Conservation (phyloP, 1,284 basidiomycete species). For the Cystobasidiaceae sp. region DNA sequence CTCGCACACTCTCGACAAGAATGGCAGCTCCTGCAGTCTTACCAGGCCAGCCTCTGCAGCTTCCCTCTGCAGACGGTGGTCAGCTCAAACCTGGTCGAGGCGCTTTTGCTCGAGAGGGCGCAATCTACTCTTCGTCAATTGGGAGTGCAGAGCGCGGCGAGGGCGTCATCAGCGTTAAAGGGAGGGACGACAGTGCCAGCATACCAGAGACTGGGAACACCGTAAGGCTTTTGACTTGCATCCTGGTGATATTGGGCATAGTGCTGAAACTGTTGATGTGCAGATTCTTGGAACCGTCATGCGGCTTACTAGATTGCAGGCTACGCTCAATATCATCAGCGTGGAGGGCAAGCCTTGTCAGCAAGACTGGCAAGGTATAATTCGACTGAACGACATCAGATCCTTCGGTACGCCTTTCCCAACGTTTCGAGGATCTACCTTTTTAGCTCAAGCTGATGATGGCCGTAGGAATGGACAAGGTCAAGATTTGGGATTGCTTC, state of each 20-base stretch:
- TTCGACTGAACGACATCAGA: slow-evolving; percentile 85
- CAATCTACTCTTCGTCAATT: slow-evolving; percentile 11
- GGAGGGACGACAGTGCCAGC: slow-evolving; percentile 15
- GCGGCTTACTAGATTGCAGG: slow-evolving; percentile 18
- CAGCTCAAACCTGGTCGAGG: slow-evolving; percentile 5
- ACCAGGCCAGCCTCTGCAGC: slow-evolving; percentile 25
- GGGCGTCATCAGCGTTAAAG: slow-evolving; percentile 2
- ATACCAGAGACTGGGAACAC: slow-evolving; percentile 23
- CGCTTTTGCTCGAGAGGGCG: slow-evolving; percentile 15
- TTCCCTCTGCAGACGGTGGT: slow-evolving; percentile 51
- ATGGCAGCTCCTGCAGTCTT: slow-evolving; percentile 12
- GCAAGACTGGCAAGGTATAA: slow-evolving; percentile 82
- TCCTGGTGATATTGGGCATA: slow-evolving; percentile 42
- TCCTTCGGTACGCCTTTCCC: slow-evolving; percentile 59
- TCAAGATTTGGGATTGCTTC: slow-evolving; percentile 91
- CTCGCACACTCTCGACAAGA: too few species aligned
- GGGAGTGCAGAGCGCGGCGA: not conserved
- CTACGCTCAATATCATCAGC: slow-evolving; percentile 26
- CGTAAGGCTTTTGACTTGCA: slow-evolving; percentile 52
- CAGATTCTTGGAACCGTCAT: slow-evolving; percentile 29
- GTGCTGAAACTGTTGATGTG: slow-evolving; percentile 41
- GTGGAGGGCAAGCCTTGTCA: slow-evolving; percentile 60
- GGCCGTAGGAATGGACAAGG: slow-evolving; percentile 80
- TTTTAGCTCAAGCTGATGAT: slow-evolving; percentile 71
- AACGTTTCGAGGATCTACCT: slow-evolving; percentile 68